Conservation (phyloP, 2,329 filamentous ascomycete genomes). For the Paraphaeosphaeria sporulosa region DNA sequence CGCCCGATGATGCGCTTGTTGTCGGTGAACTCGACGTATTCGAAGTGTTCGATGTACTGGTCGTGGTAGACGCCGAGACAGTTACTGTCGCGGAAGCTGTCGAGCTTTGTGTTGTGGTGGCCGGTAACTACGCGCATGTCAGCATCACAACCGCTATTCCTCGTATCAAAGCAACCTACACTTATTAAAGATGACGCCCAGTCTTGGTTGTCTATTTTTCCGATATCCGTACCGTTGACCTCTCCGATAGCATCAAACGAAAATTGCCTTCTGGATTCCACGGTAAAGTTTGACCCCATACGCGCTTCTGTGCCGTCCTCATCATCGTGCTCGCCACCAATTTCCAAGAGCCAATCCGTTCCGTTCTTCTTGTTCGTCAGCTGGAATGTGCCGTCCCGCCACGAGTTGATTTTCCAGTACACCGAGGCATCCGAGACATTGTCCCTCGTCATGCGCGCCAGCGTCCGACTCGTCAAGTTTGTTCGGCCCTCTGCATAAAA, state of each 20-base stretch:
- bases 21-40: constrained; percentile 7
- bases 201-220: constrained; percentile 21
- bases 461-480: constrained; percentile 19
- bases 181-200: constrained; percentile 19
- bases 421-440: constrained; percentile 28
- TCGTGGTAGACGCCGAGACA: not conserved
- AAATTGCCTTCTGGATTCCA: constrained; percentile 25
- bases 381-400: constrained; percentile 31
- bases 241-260: constrained; percentile 18
- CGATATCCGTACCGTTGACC: constrained; percentile 22
- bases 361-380: constrained; percentile 30
- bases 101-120: not conserved
- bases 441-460: constrained; percentile 24
- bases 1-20: constrained; percentile 15
- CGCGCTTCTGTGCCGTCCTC: constrained; percentile 12
- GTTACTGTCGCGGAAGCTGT: not conserved
- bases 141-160: not conserved
- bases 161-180: not conserved
- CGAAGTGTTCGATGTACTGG: constrained; percentile 4
- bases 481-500: constrained; percentile 17
- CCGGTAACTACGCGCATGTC: not conserved
- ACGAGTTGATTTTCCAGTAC: constrained; percentile 30
- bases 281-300: constrained; percentile 25
- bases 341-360: constrained; percentile 23
- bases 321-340: constrained; percentile 14